phyloP scores from a whole-genome alignment of 768 basidiomycete genomes.

The Lentinula raphanica region DNA sequence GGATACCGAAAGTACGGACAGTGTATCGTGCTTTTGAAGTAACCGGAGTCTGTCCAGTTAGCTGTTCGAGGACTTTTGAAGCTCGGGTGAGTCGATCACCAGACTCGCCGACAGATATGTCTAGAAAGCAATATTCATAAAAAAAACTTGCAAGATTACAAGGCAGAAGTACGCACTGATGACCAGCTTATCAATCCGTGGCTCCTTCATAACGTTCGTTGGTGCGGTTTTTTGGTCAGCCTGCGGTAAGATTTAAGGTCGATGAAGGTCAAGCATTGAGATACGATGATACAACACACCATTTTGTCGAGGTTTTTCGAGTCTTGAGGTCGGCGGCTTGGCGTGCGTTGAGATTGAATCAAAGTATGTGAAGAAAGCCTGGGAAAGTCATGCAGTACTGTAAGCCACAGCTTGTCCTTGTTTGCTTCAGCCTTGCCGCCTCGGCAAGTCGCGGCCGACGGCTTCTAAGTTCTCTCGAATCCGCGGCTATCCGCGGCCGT shows the following conservation, averaged over 20 bases:
- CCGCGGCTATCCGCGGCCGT: no score
- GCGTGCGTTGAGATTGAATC: not conserved
- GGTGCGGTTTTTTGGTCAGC: conserved; percentile 87
- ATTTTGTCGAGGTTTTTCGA: conserved; percentile 29
- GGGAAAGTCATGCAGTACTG: not conserved
- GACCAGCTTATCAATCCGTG: conserved; percentile 96
- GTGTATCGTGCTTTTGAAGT: conserved; percentile 99
- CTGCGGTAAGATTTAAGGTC: conserved; percentile 31
- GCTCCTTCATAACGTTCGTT: conserved; percentile 94
- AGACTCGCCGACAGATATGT: conserved; percentile 99
- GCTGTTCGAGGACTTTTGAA: conserved; percentile 98
- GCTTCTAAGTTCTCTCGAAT: no score
- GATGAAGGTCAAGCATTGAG: not conserved
- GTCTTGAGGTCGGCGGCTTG: not conserved
- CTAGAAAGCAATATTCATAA: conserved; percentile 32
- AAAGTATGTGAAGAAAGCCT: not conserved
- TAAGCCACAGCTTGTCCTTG: not conserved
- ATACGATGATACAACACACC: conserved; percentile 23
- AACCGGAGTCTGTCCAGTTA: conserved; percentile 98
- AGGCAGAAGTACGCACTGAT: conserved; percentile 72
- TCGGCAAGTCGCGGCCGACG: not conserved
- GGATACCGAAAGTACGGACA: conserved; percentile 97
- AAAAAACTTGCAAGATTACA: conserved; percentile 10
- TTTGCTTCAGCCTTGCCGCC: not conserved
- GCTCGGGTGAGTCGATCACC: conserved; percentile 98